Conservation (phyloP, 202 grass and related monocot species). For the Tripidium arundinaceum region DNA sequence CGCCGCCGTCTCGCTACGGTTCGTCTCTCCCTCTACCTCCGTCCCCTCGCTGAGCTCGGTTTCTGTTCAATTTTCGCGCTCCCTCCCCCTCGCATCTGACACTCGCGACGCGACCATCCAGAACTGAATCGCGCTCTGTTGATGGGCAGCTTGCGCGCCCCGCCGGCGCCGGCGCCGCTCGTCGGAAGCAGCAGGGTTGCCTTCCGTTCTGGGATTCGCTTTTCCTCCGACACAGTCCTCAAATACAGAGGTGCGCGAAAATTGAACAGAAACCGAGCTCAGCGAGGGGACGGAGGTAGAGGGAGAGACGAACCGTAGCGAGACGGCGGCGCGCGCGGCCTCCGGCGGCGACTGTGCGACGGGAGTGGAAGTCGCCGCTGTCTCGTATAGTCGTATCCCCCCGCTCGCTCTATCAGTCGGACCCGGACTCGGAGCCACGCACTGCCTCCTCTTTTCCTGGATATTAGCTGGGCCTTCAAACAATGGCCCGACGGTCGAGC, state of each 20-base stretch:
- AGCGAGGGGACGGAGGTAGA: neutral
- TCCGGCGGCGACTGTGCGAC: neutral
- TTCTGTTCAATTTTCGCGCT: neutral
- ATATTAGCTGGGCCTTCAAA: neutral
- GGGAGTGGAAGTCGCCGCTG: constrained; percentile 1
- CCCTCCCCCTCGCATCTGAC: constrained; percentile 1
- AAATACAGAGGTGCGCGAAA: constrained; percentile 20
- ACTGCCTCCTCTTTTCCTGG: neutral
- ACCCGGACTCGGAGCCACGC: neutral
- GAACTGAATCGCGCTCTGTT: constrained; percentile 31
- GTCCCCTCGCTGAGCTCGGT: too few species aligned
- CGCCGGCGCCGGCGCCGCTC: neutral
- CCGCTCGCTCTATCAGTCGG: neutral
- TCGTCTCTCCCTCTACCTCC: neutral
- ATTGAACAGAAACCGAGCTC: neutral
- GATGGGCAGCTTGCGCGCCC: constrained; percentile 37
- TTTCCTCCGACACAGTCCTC: neutral
- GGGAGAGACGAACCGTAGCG: neutral
- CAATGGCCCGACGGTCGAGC: neutral
- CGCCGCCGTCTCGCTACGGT: neutral
- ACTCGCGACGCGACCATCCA: neutral
- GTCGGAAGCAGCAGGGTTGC: neutral
- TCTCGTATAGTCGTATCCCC: too few species aligned
- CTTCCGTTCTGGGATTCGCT: neutral
- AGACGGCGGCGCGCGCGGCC: neutral